phyloP scores from a whole-genome alignment of 208 protist species.

The Acanthamoeba healyi region DNA sequence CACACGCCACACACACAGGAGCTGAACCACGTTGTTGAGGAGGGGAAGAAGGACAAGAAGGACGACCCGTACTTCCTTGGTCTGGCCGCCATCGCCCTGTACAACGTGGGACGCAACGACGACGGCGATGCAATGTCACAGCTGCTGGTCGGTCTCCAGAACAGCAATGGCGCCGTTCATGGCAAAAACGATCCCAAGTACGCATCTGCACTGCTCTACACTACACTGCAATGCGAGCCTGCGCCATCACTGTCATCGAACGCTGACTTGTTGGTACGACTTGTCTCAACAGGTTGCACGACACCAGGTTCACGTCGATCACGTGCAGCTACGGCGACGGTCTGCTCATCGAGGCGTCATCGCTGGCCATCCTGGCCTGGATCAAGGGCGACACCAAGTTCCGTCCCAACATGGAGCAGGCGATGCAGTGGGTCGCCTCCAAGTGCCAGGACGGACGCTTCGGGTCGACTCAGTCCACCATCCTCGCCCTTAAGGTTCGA shows the following conservation, averaged over 20 bases:
- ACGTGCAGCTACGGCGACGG: constrained; percentile 23
- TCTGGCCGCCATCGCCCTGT: background rate
- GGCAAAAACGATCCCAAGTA: constrained; percentile 51
- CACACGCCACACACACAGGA: no score
- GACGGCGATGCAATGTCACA: background rate
- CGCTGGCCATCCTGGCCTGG: constrained; percentile 21
- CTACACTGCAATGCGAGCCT: no score
- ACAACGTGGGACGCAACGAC: constrained; percentile 51
- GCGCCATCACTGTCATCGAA: no score
- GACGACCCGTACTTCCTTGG: constrained; percentile 54
- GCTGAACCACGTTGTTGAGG: constrained; percentile 47
- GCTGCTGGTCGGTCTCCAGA: constrained; percentile 3
- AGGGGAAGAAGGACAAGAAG: constrained; percentile 1
- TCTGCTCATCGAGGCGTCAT: constrained; percentile 44
- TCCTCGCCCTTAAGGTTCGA: constrained; percentile 70
- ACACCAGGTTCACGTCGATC: constrained; percentile 43
- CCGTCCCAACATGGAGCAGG: constrained; percentile 50
- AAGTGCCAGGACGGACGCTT: constrained; percentile 66
- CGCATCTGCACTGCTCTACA: no score
- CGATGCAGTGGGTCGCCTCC: constrained; percentile 53
- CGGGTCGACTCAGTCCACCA: constrained; percentile 73
- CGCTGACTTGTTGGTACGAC: no score
- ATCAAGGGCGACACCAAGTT: constrained; percentile 40
- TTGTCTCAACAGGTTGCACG: background rate
- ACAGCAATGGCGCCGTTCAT: background rate